Percentiles rank a stretch among this genome's conserved stretches.
Conservation (phyloP, 2,329 filamentous ascomycete genomes). For the Ceratocystis cubensis region DNA sequence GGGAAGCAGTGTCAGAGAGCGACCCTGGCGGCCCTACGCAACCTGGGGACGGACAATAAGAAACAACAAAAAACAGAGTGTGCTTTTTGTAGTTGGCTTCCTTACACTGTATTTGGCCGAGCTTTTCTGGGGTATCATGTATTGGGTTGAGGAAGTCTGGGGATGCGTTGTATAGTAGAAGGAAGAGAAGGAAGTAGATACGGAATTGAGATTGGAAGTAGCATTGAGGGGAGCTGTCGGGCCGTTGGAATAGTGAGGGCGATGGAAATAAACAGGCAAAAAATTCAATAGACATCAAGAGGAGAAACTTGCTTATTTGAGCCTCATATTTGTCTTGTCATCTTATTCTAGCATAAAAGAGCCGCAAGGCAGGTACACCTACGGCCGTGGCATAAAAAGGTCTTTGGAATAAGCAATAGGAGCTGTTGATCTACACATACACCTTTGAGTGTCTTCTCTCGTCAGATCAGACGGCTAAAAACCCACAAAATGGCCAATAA, state of each 20-base stretch:
- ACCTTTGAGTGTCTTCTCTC: neutral
- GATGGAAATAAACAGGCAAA: neutral
- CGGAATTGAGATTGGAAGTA: too few relatives aligned
- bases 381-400: neutral
- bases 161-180: neutral
- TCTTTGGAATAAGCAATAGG: too few relatives aligned
- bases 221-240: neutral
- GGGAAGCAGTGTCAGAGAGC: neutral
- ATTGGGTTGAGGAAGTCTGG: neutral
- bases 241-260: neutral
- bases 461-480: neutral
- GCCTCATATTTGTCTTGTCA: too few relatives aligned
- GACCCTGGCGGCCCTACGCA: neutral
- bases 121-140: neutral
- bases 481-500: neutral
- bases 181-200: neutral
- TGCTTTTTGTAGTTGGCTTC: neutral
- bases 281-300: neutral
- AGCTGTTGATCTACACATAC: too few relatives aligned
- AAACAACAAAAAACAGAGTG: neutral
- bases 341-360: neutral
- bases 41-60: neutral
- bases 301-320: too few relatives aligned
- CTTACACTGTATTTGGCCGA: neutral
- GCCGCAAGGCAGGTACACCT: neutral